Evolutionary conservation across 2,329 filamentous ascomycete genomes (phyloP).

Genomic region (Scedosporium dehoogii): DNA sequence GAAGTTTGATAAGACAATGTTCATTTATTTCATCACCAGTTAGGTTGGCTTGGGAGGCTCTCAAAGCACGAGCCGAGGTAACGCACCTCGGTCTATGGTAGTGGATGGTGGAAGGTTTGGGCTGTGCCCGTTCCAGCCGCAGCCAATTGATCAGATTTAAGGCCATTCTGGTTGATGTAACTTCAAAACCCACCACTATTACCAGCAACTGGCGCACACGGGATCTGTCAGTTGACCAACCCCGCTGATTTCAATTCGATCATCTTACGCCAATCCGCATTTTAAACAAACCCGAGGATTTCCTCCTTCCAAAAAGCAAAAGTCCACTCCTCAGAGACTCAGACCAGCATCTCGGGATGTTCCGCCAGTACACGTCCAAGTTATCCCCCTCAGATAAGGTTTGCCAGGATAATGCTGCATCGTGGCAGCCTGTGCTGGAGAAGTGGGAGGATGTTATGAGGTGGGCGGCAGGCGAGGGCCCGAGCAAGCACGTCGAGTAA

Average conservation of each 20-base stretch:
- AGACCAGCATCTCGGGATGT: neutral
- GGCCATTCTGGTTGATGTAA: neutral
- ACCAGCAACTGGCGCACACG: neutral
- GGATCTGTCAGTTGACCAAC: neutral
- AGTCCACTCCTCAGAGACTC: too few species aligned
- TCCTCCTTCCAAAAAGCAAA: too few species aligned
- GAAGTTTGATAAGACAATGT: neutral
- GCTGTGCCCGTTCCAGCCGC: neutral
- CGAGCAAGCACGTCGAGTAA: conserved; percentile 5
- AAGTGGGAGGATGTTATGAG: conserved; percentile 6
- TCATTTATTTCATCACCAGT: neutral
- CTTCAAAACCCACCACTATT: neutral
- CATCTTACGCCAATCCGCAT: too few species aligned
- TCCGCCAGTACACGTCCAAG: conserved; percentile 3
- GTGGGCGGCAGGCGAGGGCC: conserved; percentile 5
- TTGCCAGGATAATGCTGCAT: neutral
- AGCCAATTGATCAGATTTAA: neutral
- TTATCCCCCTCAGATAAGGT: neutral
- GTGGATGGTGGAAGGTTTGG: neutral
- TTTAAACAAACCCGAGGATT: too few species aligned
- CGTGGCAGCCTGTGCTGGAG: conserved; percentile 3
- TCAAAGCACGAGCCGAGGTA: neutral
- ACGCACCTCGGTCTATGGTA: neutral
- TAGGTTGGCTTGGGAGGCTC: neutral
- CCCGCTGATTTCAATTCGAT: neutral